Percentiles rank a stretch among this genome's conserved stretches.
Evolutionary conservation across 163 green algal species (phyloP).

Genomic region (Coccomyxa subellipsoidea): DNA sequence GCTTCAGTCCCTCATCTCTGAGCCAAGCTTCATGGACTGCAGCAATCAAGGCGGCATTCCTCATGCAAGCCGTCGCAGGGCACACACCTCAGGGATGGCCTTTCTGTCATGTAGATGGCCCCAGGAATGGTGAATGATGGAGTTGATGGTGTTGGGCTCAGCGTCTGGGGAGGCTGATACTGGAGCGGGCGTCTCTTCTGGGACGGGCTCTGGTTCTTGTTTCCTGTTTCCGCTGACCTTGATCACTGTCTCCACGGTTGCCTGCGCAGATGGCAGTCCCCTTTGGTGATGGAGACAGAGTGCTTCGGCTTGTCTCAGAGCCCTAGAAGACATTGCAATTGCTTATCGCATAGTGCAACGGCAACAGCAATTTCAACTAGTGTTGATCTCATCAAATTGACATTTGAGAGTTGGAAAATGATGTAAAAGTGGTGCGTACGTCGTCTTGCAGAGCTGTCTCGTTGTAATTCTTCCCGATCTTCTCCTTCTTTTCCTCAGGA

Average conservation of each 20-base stretch:
- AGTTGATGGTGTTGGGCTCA: neutral
- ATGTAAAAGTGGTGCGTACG: neutral
- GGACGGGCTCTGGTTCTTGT: conserved; percentile 13
- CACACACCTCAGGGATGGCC: neutral
- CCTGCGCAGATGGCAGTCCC: conserved; percentile 15
- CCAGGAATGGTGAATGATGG: conserved; percentile 7
- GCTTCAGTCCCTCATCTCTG: no score
- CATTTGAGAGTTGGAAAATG: no score
- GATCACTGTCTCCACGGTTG: conserved; percentile 53
- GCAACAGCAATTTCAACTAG: no score
- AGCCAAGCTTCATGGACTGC: no score
- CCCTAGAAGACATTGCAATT: no score
- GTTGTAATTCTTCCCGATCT: conserved; percentile 61
- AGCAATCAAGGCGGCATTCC: no score
- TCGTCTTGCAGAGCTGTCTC: conserved; percentile 48
- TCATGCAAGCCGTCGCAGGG: no score
- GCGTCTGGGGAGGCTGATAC: neutral
- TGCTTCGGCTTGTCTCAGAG: no score
- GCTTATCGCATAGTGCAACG: no score
- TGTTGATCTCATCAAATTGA: no score
- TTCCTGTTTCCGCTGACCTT: conserved; percentile 51
- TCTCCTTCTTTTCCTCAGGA: conserved; percentile 43
- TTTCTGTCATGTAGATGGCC: neutral
- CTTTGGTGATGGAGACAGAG: no score
- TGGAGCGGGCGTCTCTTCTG: neutral